Conservation (phyloP, 148 eudicot genomes). For the Camellia lanceoleosa region DNA sequence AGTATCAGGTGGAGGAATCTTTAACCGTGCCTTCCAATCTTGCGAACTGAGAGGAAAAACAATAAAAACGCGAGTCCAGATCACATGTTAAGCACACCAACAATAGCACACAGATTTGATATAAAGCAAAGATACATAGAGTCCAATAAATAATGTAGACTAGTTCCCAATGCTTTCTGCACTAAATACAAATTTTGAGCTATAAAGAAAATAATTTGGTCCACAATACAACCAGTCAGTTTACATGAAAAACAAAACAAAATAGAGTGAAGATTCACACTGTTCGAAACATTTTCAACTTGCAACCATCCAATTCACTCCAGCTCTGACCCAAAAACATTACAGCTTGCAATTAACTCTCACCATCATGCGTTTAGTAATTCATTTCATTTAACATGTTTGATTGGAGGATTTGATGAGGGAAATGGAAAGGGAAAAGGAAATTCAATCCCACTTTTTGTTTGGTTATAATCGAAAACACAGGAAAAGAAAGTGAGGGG, state of each 20-base stretch:
- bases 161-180: neutral
- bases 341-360: neutral
- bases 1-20: conserved; percentile 68
- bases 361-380: neutral
- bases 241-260: neutral
- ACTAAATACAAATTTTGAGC: neutral
- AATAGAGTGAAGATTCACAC: too few relatives aligned
- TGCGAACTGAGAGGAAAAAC: conserved; percentile 42
- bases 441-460: too few relatives aligned
- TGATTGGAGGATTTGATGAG: too few relatives aligned
- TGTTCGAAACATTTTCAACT: neutral
- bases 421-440: too few relatives aligned
- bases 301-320: neutral
- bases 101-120: neutral
- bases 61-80: neutral
- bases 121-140: neutral
- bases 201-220: neutral
- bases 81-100: neutral
- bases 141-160: neutral
- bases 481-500: too few relatives aligned
- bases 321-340: neutral
- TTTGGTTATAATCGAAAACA: too few relatives aligned
- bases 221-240: neutral
- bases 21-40: conserved; percentile 85
- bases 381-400: neutral